phyloP scores from a whole-genome alignment of 2,329 filamentous ascomycete genomes.

The Tolypocladium tundrense region DNA sequence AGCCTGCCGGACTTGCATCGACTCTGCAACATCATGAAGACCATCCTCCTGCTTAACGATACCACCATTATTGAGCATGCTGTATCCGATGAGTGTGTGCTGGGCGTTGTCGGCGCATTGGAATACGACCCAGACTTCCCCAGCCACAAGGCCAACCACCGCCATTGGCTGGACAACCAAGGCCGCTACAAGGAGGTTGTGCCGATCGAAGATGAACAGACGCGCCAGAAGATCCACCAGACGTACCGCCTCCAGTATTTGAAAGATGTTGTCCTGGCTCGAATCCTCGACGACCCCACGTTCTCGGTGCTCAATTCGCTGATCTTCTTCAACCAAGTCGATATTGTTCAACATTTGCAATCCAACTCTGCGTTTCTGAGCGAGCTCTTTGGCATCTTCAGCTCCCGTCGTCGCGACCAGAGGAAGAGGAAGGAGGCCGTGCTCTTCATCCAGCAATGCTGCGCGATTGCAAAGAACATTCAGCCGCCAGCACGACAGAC shows the following conservation, averaged over 20 bases:
- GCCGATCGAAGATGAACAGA: slow-evolving; percentile 70
- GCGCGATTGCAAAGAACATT: slow-evolving; percentile 85
- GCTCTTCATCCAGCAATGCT: slow-evolving; percentile 93
- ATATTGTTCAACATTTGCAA: slow-evolving; percentile 94
- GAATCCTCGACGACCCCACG: slow-evolving; percentile 93
- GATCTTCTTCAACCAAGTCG: slow-evolving; percentile 98
- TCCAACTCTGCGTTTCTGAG: slow-evolving; percentile 66
- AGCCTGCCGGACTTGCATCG: slow-evolving; percentile 78
- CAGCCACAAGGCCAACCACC: slow-evolving; percentile 92
- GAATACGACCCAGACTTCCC: slow-evolving; percentile 99
- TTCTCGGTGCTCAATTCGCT: slow-evolving; percentile 95
- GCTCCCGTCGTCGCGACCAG: slow-evolving; percentile 49
- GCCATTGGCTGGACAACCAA: slow-evolving; percentile 81
- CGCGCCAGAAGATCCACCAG: slow-evolving; percentile 86
- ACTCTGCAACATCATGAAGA: slow-evolving; percentile 97
- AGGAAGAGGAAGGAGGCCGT: slow-evolving; percentile 87
- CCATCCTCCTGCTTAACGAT: slow-evolving; percentile 87
- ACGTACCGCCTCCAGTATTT: slow-evolving; percentile 94
- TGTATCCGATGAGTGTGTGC: slow-evolving; percentile 77
- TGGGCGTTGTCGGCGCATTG: slow-evolving; percentile 88
- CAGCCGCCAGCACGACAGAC: slow-evolving; percentile 72
- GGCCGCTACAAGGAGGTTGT: slow-evolving; percentile 95
- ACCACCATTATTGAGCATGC: slow-evolving; percentile 89
- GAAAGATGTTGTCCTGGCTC: slow-evolving; percentile 94
- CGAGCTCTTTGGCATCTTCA: slow-evolving; percentile 83